Base-by-base conservation (phyloP, 768 basidiomycete species). In the Neoboletus subvelutipes region DNA sequence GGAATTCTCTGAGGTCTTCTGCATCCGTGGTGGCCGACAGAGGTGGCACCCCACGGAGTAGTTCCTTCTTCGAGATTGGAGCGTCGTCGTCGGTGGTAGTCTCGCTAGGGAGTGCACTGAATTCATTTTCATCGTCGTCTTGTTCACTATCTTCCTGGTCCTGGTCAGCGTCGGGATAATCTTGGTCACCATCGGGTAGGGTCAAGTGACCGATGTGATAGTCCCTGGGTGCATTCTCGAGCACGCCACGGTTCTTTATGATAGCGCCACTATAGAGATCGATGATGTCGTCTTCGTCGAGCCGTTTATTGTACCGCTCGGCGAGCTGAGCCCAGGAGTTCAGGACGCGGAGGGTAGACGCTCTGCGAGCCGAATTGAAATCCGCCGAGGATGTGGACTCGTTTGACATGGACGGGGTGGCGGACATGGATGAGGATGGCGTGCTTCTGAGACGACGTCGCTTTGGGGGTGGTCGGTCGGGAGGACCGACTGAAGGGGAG, bases 251-350 rank as follows among this genome's bases (percentile, higher is more conserved):
- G 68, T 92, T 87, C 63, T 82, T 83, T 56, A 89, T 75, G 41
- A 92, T 76, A 58, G 80, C 69, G 12, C 78, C 80, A 12, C 82
- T 84, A 53, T 76, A 73, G 3, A 93, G 73, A 64, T 92, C 86
- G 33, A 92, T 77, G 45, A 92, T 85, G 68, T 93, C 90, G 69
- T 92, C 90, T 65, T 92, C 85, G 61, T 89, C 87, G 39, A 90
- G 73, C 43, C 79, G 78, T 50, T 82, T 78, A 34, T 80, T 78
- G 66, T 91, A 87, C 26, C 87, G 81, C 47, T 86, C 83, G 4
- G 82, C 88, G 4, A 92, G 81, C 50, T 81, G 77, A 28, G 81
- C 76, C 90, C 90, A 91, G 15, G 82, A 74, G 61, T 81, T 79
- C 24, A 83, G 73, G 37, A 91, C 74, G 3, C 85, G 83, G 62